These are phyloP conservation scores for Aspergillus proliferans DNA, from an alignment of 2,329 filamentous ascomycete genomes.

Conservation along the genomic window DNA sequence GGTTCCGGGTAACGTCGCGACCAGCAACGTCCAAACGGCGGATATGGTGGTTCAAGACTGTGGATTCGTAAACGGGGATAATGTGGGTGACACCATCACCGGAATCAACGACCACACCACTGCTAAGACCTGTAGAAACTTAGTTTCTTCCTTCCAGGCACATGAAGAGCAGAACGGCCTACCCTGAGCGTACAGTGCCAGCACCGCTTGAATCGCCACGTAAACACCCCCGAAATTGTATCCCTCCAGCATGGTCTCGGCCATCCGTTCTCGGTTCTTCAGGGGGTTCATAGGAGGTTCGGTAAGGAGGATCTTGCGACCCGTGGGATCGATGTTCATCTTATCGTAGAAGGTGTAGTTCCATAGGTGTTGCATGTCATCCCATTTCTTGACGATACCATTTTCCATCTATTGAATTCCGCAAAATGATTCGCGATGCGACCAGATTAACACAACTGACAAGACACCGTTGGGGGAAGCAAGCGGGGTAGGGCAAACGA, in stretches of 20 bases:
- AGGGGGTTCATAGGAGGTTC: constrained; percentile 98
- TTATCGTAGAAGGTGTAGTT: constrained; percentile 98
- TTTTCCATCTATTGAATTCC: constrained; percentile 76
- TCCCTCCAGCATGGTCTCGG: constrained; percentile 97
- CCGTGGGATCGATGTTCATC: constrained; percentile 83
- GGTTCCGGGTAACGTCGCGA: constrained; percentile 94
- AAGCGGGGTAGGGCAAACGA: constrained; percentile 11
- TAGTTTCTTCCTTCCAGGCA: not conserved
- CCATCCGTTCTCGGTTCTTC: constrained; percentile 96
- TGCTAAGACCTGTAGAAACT: constrained; percentile 60
- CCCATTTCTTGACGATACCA: constrained; percentile 98
- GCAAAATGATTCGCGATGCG: constrained; percentile 2
- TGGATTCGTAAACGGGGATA: constrained; percentile 96
- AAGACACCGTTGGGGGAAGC: constrained; percentile 4
- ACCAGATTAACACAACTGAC: constrained; percentile 17
- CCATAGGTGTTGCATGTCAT: constrained; percentile 99
- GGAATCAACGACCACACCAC: constrained; percentile 96
- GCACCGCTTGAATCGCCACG: constrained; percentile 93
- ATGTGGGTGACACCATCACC: constrained; percentile 98
- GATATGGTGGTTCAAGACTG: constrained; percentile 94
- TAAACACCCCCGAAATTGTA: constrained; percentile 96
- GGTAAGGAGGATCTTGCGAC: constrained; percentile 93
- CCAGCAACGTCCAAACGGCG: constrained; percentile 90
- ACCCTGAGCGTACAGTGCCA: constrained; percentile 96
- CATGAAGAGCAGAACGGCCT: constrained; percentile 20